Base-by-base conservation (phyloP, 345 rosid species). In the Acer campestre region DNA sequence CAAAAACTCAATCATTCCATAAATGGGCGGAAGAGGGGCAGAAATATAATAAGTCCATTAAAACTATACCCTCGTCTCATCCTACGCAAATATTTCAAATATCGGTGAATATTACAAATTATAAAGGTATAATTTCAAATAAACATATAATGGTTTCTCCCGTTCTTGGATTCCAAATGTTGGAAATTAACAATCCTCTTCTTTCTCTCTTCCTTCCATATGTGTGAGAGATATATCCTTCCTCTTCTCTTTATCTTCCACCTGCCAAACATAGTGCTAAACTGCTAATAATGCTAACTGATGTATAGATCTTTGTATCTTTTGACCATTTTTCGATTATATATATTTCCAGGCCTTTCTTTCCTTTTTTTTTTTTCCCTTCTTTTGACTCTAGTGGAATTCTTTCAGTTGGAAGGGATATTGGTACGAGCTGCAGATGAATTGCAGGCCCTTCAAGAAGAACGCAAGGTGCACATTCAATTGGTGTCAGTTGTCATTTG, bases 361-460 rank as follows among this genome's bases (percentile, higher is more conserved):
- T n/a, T 25, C 29, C 5, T 6, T 6, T 17, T 6, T 22, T 10
- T 58, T 76, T 4, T 4, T 1, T 1, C 6, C 51, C 53, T 46
- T 20, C 22, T 42, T 68, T 49, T 82, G 20, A 74, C 38, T 70
- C 10, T 71, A 23, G 42, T 64, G 23, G 71, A 29, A 22, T 78
- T 77, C 63, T 74, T 80, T 10, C 61, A 93, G 99, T 87, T 95
- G 44, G 98, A 95, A 82, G 99, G 99, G 55, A 88, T 90, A 70
- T 76, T 95, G 80, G 81, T 84, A 12, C 89, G 97, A 22, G 97
- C 99, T 31, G 92, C 85, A 0, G 92, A 95, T 89, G 98, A 88
- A 85, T 84, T 95, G 48, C 80, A 88, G 80, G 98, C 94, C 67
- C 97, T 95, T 78, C 99, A 95, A 85, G 92, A 89, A 79, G 97